Evolutionary conservation across 1,284 basidiomycete genomes (phyloP), one percentile per base, ranked within the genome.

Genomic region (Leccinum huronense): DNA sequence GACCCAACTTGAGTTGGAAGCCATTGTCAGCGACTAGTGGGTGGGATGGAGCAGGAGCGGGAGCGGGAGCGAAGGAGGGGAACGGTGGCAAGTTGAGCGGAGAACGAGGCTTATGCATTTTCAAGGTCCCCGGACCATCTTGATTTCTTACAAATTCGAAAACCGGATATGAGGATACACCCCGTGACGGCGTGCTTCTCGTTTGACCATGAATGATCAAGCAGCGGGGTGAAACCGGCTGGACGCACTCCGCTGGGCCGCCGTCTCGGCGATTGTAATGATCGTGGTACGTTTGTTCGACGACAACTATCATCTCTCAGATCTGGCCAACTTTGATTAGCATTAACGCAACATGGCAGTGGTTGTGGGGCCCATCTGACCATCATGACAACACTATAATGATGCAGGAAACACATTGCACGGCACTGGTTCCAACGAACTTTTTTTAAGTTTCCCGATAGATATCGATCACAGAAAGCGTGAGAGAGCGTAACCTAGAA

Each of bases 1-100:
- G 38, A 62, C 58, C 70, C 70, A 71, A 19, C 59, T 70, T 19
- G 66, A 62, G 42, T 69, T 68, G 54, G 54, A 42, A 11, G 68
- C 57, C 70, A 70, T 68, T 23, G 14, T 31, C 4, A 9, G 5
- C 16, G n/a, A 42, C 40, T 16, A 9, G 48, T 51, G 48, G 48
- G n/a, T 42, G 40, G 40, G 40, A n/a, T 51, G 23, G 48, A 19
- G 48, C 48, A 10, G 23, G 51, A 9, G 27, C 23, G 23, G 51
- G 13, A 7, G 27, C 27, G 53, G 30, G 13, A 7, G 27, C 27
- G 53, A 16, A 30, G 53, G 27, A 27, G 27, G 53, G 51, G 51
- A 53, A 53, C 6, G 42, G 42, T 19, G 5, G 27, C 27, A 54
- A 30, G 53, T 16, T 30, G 10, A 30, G 27, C 53, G 27, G 14